Evolutionary conservation across 2,329 filamentous ascomycete genomes (phyloP), one percentile per base, ranked within the genome.

Genomic region (Coniella lustricola): DNA sequence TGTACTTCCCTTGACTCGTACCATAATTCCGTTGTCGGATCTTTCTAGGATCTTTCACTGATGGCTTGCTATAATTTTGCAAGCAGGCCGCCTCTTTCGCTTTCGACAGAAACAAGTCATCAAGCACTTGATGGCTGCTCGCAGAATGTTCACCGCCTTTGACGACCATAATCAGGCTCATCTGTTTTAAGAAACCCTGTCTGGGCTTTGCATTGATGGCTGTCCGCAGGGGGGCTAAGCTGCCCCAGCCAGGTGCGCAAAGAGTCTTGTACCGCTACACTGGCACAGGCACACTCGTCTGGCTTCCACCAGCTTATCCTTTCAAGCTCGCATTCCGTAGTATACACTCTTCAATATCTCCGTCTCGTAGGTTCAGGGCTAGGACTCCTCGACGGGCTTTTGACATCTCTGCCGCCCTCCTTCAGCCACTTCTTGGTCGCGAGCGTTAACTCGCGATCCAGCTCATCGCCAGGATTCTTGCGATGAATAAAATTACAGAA

Each of bases 401-500:
- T 81, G 62, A 85, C 84, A 70, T 96, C 91, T 59, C 86, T 76
- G 17, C 90, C 91, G 53, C 89, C 78, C 70, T 81, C 71, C 73
- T 87, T 87, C 63, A 97, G 73, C 90, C 91, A 97, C 76, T 97
- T 97, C 79, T 95, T 95, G 54, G 91, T 97, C 60, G 82, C 81
- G 58, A 97, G 76, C 55, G 86, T 82, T 59, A 98, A 68, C 58
- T 98, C 93, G 55, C 85, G 74, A 54, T 98, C 93, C 59, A 98
- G 73, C 71, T 97, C 91, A 10, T 88, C 75, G 58, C 79, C 81
- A 3, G 93, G 93, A 65, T 97, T 93, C 75, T 98, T 98, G 63
- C 93, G 81, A 67, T 98, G 93, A 57, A 98, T 98, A 68, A 98
- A 98, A 69, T 98, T 98, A 77, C 93, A 98, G 74, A 97, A 97